phyloP scores from a whole-genome alignment of 345 rosid species.

The Eucalyptus sp. region DNA sequence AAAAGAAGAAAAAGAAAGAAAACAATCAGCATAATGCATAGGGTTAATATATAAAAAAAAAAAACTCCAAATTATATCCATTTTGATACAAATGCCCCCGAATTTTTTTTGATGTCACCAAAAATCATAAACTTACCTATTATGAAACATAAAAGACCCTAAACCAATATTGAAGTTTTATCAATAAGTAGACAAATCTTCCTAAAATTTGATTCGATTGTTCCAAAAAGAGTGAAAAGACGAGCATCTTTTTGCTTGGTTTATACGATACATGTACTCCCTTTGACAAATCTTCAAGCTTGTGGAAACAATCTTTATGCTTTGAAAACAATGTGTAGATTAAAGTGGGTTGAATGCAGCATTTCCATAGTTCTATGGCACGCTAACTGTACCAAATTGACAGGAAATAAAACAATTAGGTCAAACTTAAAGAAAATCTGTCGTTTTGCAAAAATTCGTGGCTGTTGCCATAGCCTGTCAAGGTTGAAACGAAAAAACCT shows the following conservation, averaged over 20 bases:
- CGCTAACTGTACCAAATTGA: background rate
- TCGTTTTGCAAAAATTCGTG: background rate
- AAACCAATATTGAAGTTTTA: background rate
- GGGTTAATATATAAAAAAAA: no score
- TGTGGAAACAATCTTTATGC: background rate
- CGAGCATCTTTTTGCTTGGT: background rate
- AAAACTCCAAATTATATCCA: no score
- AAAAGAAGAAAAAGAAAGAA: fast-evolving
- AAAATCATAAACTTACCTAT: no score
- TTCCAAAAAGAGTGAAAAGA: background rate
- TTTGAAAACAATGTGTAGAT: background rate
- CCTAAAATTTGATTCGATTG: background rate
- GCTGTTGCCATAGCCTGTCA: background rate
- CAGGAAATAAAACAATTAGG: background rate
- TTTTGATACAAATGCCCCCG: no score
- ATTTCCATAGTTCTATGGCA: background rate
- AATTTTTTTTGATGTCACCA: fast-evolving
- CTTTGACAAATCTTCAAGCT: background rate
- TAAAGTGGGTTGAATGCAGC: background rate
- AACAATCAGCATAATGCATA: no score
- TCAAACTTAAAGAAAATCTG: background rate
- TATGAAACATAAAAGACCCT: no score
- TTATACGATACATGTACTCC: background rate
- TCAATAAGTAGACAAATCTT: background rate
- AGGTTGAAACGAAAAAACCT: background rate